A percentile compares a stretch with the other conserved stretches of the same genome.
Conservation (phyloP, 108 stramenopile genomes). For the Nitzschia sp. region DNA sequence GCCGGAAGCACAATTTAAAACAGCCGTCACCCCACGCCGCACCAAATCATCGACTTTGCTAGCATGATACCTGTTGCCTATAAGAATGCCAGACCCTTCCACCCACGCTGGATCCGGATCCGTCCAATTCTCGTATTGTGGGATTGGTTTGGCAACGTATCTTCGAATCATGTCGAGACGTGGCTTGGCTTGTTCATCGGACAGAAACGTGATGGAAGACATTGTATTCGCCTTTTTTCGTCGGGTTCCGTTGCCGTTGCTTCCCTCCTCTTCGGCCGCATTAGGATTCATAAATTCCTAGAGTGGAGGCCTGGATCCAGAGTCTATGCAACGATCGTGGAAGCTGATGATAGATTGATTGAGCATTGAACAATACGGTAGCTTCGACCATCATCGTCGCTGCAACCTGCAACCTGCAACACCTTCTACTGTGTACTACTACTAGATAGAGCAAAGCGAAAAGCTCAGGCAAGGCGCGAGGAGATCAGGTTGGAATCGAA, state of each 20-base stretch:
- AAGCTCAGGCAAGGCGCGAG: too few relatives aligned
- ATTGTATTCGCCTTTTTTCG: neutral
- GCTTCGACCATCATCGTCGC: too few relatives aligned
- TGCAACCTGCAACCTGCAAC: too few relatives aligned
- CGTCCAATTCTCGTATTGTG: slow-evolving; percentile 42
- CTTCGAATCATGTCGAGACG: slow-evolving; percentile 50
- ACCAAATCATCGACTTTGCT: slow-evolving; percentile 52
- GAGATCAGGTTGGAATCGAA: too few relatives aligned
- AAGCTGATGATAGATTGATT: too few relatives aligned
- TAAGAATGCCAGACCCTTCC: slow-evolving; percentile 48
- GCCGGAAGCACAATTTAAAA: slow-evolving; percentile 76
- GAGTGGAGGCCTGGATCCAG: too few relatives aligned
- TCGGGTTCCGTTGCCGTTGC: neutral
- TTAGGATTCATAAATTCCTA: too few relatives aligned
- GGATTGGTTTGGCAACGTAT: slow-evolving; percentile 53
- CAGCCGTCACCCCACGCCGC: slow-evolving; percentile 60
- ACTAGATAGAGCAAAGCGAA: too few relatives aligned
- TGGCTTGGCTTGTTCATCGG: slow-evolving; percentile 14
- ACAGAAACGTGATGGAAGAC: neutral
- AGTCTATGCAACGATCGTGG: too few relatives aligned
- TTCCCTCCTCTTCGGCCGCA: neutral
- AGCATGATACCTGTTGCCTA: slow-evolving; percentile 68
- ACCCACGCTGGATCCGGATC: slow-evolving; percentile 5
- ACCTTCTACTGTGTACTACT: too few relatives aligned
- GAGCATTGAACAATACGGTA: too few relatives aligned